Base-by-base conservation (phyloP, 306 rosid species). In the Dicorynia guianensis region DNA sequence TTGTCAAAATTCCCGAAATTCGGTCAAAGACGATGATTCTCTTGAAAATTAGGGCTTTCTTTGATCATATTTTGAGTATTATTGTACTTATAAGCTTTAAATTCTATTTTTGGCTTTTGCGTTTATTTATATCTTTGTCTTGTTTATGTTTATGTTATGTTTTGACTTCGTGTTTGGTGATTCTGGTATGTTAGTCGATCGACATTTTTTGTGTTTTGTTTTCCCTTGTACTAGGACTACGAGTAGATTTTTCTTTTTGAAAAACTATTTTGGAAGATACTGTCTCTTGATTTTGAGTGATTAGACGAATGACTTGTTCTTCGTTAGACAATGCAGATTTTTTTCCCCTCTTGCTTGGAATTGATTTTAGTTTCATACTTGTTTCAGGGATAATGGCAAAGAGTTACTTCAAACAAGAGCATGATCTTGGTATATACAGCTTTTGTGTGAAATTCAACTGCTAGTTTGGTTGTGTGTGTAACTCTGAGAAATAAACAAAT, bases 351-450 rank as follows among this genome's bases (percentile, higher is more conserved):
- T 43, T 69, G n/a, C 38, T 34, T 67, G 62, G 44, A 17, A 54
- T 71, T 77, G 80, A 67, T 70, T 76, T 57, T 50, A 70, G 30
- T 38, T 76, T 80, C 71, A 68, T 89, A 69, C 8, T 78, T 61
- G 63, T 87, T 86, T 47, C 92, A 91, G 90, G 84, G 40, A 71
- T 65, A 60, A 93, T 93, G 98, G 92, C 97, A 59, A 93, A 77
- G 91, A 91, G 98, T 76, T 93, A 89, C 85, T 93, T 93, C 93
- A 93, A 93, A 87, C 97, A 91, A 85, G 98, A 93, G 79, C 96
- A 93, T 77, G 98, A 93, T 87, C 89, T 93, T 79, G 98, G 98
- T 93, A 82, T 39, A 14, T 52, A 30, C 14, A 7, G 18, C 14
- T 42, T 38, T 9, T 60, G 7, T 8, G 12, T 70, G 65, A 67